phyloP scores from a whole-genome alignment of 768 basidiomycete species.

The Udeniomyces megalosporus region DNA sequence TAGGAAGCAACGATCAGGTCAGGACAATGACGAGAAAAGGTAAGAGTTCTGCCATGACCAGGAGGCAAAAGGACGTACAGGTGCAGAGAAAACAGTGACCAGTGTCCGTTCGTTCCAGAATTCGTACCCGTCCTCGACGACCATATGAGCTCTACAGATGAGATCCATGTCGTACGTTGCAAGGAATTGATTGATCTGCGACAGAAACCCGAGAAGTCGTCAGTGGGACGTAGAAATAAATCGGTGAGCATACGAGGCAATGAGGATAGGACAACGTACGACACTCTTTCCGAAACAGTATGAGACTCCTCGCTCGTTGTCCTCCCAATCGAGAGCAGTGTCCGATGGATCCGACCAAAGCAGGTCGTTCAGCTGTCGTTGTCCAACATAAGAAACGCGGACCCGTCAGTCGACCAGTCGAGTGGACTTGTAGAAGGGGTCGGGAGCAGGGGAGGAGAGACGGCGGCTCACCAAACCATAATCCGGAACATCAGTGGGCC shows the following conservation, averaged over 20 bases:
- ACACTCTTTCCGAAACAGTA: constrained; percentile 98
- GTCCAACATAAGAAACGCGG: too few species aligned
- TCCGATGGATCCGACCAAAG: constrained; percentile 98
- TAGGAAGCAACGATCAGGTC: neutral
- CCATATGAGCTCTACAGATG: constrained; percentile 99
- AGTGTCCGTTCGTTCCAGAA: constrained; percentile 98
- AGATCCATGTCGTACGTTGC: constrained; percentile 36
- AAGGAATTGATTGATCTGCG: constrained; percentile 73
- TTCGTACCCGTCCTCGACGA: constrained; percentile 90
- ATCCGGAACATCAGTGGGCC: constrained; percentile 96
- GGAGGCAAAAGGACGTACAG: constrained; percentile 36
- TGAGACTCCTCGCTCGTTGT: constrained; percentile 95
- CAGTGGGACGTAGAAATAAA: neutral
- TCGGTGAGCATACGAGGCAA: neutral
- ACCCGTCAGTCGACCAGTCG: neutral
- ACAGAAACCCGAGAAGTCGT: too few species aligned
- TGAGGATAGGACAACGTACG: constrained; percentile 1
- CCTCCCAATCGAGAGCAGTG: constrained; percentile 96
- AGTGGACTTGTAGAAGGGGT: neutral
- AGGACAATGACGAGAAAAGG: neutral
- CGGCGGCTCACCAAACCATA: constrained; percentile 47
- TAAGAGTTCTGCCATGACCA: neutral
- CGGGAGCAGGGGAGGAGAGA: neutral
- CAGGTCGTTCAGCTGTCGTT: constrained; percentile 70
- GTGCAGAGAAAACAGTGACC: constrained; percentile 96